Conservation (phyloP, 371 early-diverging fungal species). For the Rhizopus delemar region DNA sequence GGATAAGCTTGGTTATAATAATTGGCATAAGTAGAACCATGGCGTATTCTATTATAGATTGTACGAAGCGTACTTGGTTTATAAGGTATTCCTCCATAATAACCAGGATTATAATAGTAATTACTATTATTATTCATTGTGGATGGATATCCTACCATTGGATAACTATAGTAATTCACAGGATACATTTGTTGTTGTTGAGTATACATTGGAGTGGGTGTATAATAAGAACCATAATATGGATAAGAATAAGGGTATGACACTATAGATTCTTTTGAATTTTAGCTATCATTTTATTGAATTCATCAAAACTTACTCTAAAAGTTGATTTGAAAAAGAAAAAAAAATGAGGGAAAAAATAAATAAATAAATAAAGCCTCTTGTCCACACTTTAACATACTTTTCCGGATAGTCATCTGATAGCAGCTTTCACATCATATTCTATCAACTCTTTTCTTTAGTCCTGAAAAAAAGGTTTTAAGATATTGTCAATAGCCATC, state of each 20-base stretch:
- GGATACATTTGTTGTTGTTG: slow-evolving; percentile 3
- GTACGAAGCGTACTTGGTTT: slow-evolving; percentile 25
- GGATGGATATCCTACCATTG: background rate
- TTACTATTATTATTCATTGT: background rate
- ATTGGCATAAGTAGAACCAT: slow-evolving; percentile 22
- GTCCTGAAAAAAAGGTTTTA: too few species aligned
- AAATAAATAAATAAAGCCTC: too few species aligned
- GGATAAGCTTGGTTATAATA: slow-evolving; percentile 9
- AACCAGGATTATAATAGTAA: background rate
- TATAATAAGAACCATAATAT: slow-evolving; percentile 7
- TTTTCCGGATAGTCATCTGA: too few species aligned
- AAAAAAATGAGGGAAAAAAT: too few species aligned
- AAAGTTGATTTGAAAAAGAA: too few species aligned
- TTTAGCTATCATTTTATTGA: background rate
- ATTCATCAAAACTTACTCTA: background rate
- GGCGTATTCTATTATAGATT: slow-evolving; percentile 24
- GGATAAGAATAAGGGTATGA: slow-evolving; percentile 5
- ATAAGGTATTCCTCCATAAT: slow-evolving; percentile 15
- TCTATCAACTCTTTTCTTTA: too few species aligned
- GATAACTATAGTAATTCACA: background rate
- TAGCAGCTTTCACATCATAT: too few species aligned
- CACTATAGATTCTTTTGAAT: background rate
- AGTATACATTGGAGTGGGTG: background rate
- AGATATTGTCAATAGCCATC: too few species aligned
- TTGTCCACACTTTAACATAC: too few species aligned